A percentile compares a stretch with the other conserved stretches of the same genome.
These are phyloP conservation scores for Colletotrichum melonis DNA, from an alignment of 2,329 filamentous ascomycete species.

Conservation along the genomic window DNA sequence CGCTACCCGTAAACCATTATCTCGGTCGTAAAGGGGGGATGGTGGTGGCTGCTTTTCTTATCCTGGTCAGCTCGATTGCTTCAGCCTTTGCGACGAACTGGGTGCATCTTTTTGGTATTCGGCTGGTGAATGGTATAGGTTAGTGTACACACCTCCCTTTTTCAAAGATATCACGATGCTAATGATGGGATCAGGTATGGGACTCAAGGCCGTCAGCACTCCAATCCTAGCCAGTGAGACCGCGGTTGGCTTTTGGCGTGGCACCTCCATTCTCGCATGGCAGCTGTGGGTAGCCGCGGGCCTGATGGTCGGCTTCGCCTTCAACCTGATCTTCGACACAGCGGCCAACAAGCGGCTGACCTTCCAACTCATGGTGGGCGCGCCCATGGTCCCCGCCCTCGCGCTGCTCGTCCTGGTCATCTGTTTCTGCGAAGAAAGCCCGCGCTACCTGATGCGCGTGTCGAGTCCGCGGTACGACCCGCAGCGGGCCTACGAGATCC, in stretches of 20 bases:
- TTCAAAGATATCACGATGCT: background rate
- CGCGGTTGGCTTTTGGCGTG: conserved; percentile 59
- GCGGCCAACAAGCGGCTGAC: conserved; percentile 21
- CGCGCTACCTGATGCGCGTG: conserved; percentile 51
- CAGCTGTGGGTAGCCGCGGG: conserved; percentile 55
- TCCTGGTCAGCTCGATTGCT: conserved; percentile 52
- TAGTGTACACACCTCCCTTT: conserved; percentile 29
- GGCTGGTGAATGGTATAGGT: conserved; percentile 53
- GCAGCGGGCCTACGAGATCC: conserved; percentile 46
- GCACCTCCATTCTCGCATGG: conserved; percentile 59
- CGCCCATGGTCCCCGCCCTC: conserved; percentile 48
- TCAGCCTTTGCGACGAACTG: conserved; percentile 48
- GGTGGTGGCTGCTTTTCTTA: conserved; percentile 50
- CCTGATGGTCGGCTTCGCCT: conserved; percentile 48
- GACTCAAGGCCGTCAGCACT: conserved; percentile 60
- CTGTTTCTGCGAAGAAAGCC: conserved; percentile 53
- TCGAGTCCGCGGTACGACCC: conserved; percentile 49
- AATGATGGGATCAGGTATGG: conserved; percentile 51
- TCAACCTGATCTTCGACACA: conserved; percentile 51
- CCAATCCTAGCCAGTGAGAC: conserved; percentile 60
- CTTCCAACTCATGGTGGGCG: conserved; percentile 47
- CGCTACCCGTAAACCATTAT: conserved; percentile 54
- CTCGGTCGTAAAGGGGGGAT: conserved; percentile 54
- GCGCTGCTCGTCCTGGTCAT: conserved; percentile 46
- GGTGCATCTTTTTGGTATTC: conserved; percentile 47